These are phyloP conservation scores for Xylaria nigripes DNA, from an alignment of 495 filamentous ascomycete genomes.

Conservation along the genomic window DNA sequence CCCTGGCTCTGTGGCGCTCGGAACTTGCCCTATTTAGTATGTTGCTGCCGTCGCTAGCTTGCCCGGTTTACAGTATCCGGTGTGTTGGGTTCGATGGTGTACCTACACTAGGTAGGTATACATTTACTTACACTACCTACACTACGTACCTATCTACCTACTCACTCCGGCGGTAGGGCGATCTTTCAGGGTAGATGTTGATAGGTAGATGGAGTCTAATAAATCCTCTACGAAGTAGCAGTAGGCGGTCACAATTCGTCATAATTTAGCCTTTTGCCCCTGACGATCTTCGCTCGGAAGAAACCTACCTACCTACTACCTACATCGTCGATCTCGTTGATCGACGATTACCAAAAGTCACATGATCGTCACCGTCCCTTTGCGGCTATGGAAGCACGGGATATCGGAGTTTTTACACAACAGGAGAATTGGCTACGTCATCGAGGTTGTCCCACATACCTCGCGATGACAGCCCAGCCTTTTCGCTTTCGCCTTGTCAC, in stretches of 20 bases:
- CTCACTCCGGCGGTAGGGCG: not conserved
- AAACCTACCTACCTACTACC: too few species aligned
- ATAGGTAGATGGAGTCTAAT: too few species aligned
- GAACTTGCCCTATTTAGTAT: not conserved
- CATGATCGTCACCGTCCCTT: not conserved
- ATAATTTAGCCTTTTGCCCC: not conserved
- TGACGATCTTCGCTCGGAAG: not conserved
- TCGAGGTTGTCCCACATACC: not conserved
- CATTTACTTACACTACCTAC: not conserved
- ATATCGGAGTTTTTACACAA: not conserved
- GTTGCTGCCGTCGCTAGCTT: conserved; percentile 4
- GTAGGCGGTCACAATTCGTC: not conserved
- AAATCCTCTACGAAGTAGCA: not conserved
- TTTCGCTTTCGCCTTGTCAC: too few species aligned
- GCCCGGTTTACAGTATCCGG: not conserved
- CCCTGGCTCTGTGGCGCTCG: not conserved
- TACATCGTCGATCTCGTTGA: not conserved
- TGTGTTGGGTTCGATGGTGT: conserved; percentile 1
- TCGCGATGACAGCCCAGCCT: too few species aligned
- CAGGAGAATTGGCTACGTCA: not conserved
- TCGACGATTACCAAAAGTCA: not conserved
- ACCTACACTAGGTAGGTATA: not conserved
- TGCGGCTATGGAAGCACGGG: not conserved
- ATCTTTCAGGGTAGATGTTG: not conserved
- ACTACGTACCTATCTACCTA: not conserved